These are phyloP conservation scores for Aegilops bicornis DNA, from an alignment of 176 grass and related monocot species.

Conservation along the genomic window DNA sequence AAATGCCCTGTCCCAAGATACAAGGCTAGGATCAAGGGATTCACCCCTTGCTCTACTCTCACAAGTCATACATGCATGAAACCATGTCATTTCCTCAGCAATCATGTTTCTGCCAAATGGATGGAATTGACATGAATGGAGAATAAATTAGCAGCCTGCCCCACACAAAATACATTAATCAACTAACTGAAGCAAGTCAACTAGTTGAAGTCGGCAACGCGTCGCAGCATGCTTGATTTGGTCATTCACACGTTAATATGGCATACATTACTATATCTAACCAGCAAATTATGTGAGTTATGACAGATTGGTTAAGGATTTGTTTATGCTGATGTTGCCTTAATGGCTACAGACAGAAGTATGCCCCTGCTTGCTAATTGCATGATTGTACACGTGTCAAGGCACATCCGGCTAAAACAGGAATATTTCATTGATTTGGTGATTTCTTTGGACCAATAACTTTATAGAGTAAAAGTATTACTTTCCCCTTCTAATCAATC, in stretches of 20 bases:
- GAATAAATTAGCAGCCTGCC: background rate
- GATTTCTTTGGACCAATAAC: background rate
- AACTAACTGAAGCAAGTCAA: constrained; percentile 22
- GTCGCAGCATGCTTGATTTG: constrained; percentile 24
- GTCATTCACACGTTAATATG: constrained; percentile 7
- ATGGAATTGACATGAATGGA: background rate
- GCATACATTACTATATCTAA: background rate
- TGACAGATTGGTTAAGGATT: background rate
- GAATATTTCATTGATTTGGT: background rate
- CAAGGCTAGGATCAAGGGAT: constrained; percentile 19
- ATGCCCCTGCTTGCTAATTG: background rate
- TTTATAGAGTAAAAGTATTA: background rate
- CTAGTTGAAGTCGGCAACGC: constrained; percentile 14
- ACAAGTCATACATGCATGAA: constrained; percentile 10
- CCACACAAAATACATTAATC: background rate
- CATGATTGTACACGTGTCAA: background rate
- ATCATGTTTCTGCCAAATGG: constrained; percentile 1
- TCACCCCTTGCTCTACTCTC: constrained; percentile 6
- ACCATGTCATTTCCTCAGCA: constrained; percentile 16
- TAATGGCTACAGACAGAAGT: background rate
- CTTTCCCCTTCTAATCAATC: background rate
- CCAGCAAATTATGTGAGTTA: background rate
- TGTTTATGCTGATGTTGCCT: background rate
- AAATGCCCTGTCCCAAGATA: background rate
- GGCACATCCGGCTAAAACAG: background rate